Percentiles rank a stretch among this genome's conserved stretches.
Evolutionary conservation across 495 filamentous ascomycete genomes (phyloP).

Genomic region (Acidiella bohemica): DNA sequence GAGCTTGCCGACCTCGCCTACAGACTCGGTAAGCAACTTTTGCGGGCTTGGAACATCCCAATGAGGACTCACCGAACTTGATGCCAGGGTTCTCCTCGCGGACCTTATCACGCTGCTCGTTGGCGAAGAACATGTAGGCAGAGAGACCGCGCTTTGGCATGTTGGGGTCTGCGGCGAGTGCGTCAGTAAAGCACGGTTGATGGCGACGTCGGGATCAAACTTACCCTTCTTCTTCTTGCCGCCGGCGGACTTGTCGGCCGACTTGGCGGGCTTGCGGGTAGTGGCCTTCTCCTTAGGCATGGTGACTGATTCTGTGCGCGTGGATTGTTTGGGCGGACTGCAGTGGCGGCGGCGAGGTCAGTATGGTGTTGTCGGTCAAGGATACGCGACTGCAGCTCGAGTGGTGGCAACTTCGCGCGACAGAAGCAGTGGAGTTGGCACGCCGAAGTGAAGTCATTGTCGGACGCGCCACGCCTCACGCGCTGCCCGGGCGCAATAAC

Average conservation of each 20-base stretch:
- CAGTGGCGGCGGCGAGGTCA: no score
- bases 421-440: no score
- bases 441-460: no score
- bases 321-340: slow-evolving; percentile 1
- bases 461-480: no score
- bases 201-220: slow-evolving; percentile 24
- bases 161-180: slow-evolving; percentile 62
- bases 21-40: no score
- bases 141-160: slow-evolving; percentile 98
- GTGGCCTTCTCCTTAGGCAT: slow-evolving; percentile 68
- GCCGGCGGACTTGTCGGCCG: slow-evolving; percentile 28
- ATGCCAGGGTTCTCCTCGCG: slow-evolving; percentile 97
- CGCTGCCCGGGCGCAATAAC: no score
- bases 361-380: slow-evolving; percentile 2
- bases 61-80: slow-evolving; percentile 77
- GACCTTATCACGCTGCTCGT: slow-evolving; percentile 95
- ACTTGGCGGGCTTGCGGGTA: slow-evolving; percentile 43
- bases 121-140: slow-evolving; percentile 99
- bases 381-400: neutral
- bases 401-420: slow-evolving; percentile 1
- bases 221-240: slow-evolving; percentile 77
- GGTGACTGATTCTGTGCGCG: slow-evolving; percentile 24
- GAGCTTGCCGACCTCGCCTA: slow-evolving; percentile 92
- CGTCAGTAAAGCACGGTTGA: slow-evolving; percentile 7
- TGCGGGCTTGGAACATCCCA: no score